Evolutionary conservation across 148 eudicot species (phyloP), one percentile per base, ranked within the genome.

Genomic region (Rhododendron mucronatum): DNA sequence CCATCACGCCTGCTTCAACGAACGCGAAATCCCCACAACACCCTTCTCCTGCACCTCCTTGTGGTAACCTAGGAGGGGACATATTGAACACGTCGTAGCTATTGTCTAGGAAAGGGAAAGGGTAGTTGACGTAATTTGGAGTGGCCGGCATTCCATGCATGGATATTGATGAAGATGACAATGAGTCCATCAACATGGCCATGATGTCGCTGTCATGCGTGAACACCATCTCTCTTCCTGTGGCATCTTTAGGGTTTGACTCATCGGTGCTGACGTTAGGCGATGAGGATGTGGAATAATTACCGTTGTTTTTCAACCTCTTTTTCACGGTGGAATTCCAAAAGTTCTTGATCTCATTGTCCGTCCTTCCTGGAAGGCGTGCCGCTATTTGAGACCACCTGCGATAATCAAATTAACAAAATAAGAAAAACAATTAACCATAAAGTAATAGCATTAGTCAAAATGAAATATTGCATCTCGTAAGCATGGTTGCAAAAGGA

Each of bases 331-430:
- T 90, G 0, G 98, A 93, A 61, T 94, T 94, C 95, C 95, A 94
- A 48, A 93, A 93, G 82, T 92, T 94, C 89, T 93, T 95, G 48
- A 94, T 94, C 81, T 95, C 96, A 10, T 92, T 93, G 86, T 94
- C 98, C 1, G 98, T 94, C 80, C 98, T 91, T 51, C 95, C 98
- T 4, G 95, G 98, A 20, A 94, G 90, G 30, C 93, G 94, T 2
- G 95, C 92, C 0, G 98, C 98, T 47, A 94, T 94, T 77, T 94
- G 95, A 76, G 98, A 93, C 98, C 98, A 94, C 91, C 98, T 86
- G 75, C 4, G 33, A 53, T 41, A 33, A 35, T 57, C n/a, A 35
- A 35, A 48, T 18, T 18, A 55, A 18, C 61, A 16, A 55, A 55
- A 10, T 30, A 71, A 30, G 39, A 30, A 71, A 13, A 30, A 71